A percentile compares a stretch with the other conserved stretches of the same genome.
These are phyloP conservation scores for Nicotiana rustica DNA, from an alignment of 305 asterid genomes.

Conservation along the genomic window DNA sequence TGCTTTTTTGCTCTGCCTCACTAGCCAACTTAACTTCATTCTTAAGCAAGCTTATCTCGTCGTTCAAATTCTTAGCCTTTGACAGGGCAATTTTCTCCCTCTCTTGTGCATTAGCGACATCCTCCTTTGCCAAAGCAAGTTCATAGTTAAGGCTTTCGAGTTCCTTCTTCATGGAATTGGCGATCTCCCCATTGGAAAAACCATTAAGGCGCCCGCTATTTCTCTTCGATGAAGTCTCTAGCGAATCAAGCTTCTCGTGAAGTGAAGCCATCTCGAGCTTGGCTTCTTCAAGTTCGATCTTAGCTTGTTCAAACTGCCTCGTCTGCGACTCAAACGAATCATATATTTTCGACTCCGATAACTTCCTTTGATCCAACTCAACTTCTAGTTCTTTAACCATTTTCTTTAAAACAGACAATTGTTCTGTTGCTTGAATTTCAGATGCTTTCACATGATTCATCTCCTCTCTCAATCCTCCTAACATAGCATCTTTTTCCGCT, in stretches of 20 bases:
- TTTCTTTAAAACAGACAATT: conserved; percentile 41
- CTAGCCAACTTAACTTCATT: conserved; percentile 62
- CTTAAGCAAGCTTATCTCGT: conserved; percentile 55
- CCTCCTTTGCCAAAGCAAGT: conserved; percentile 46
- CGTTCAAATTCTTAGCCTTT: conserved; percentile 33
- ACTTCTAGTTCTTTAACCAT: conserved; percentile 48
- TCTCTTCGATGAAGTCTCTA: conserved; percentile 42
- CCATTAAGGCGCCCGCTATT: conserved; percentile 14
- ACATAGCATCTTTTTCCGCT: conserved; percentile 31
- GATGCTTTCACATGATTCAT: conserved; percentile 20
- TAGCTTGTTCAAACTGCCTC: conserved; percentile 44
- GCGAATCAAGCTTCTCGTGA: conserved; percentile 45
- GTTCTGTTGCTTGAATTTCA: neutral
- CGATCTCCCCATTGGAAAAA: conserved; percentile 33
- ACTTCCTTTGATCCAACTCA: conserved; percentile 27
- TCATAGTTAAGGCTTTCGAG: conserved; percentile 38
- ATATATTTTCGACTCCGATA: conserved; percentile 29
- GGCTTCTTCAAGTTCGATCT: conserved; percentile 50
- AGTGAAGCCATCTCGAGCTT: conserved; percentile 50
- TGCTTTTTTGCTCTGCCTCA: conserved; percentile 76
- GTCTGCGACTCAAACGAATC: conserved; percentile 31
- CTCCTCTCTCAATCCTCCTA: conserved; percentile 33
- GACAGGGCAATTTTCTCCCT: conserved; percentile 44
- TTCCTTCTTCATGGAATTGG: conserved; percentile 35
- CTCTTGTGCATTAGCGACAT: conserved; percentile 42